phyloP scores from a whole-genome alignment of 1,284 basidiomycete genomes.

The Microbotryum silenes-acaulis region DNA sequence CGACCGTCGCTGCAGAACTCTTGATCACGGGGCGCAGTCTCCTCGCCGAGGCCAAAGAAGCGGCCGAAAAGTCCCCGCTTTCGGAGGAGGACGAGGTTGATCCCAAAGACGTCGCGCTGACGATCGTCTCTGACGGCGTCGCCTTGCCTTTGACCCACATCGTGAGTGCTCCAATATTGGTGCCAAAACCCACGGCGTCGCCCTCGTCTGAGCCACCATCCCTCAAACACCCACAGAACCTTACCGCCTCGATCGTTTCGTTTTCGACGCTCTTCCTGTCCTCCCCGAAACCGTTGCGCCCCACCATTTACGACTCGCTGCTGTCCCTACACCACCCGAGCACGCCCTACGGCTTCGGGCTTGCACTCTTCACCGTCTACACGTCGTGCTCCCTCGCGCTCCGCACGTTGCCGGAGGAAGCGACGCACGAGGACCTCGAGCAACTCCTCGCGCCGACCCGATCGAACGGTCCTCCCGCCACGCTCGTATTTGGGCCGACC shows the following conservation, averaged over 20 bases:
- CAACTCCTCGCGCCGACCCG: background rate
- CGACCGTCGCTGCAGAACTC: constrained; percentile 10
- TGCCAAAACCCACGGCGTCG: background rate
- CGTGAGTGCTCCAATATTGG: background rate
- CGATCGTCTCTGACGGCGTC: constrained; percentile 19
- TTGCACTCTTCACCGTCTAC: constrained; percentile 22
- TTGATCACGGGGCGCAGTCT: constrained; percentile 13
- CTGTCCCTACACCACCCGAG: constrained; percentile 27
- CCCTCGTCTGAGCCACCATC: background rate
- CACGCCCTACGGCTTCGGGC: constrained; percentile 25
- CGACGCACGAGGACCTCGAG: constrained; percentile 1
- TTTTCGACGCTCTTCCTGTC: constrained; percentile 26
- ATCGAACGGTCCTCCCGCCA: constrained; percentile 6
- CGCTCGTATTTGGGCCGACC: constrained; percentile 21
- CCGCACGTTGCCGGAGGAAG: background rate
- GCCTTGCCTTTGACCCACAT: constrained; percentile 17
- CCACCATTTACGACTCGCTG: constrained; percentile 18
- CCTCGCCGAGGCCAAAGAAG: background rate
- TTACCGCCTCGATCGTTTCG: constrained; percentile 26
- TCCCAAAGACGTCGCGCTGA: constrained; percentile 15
- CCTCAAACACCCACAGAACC: constrained; percentile 9
- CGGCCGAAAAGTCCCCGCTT: background rate
- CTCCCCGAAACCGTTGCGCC: constrained; percentile 12
- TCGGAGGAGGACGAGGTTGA: too few species aligned
- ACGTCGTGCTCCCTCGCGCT: constrained; percentile 16